Evolutionary conservation across 805 yeast genomes (phyloP).

Genomic region (Yueomyces sp.): DNA sequence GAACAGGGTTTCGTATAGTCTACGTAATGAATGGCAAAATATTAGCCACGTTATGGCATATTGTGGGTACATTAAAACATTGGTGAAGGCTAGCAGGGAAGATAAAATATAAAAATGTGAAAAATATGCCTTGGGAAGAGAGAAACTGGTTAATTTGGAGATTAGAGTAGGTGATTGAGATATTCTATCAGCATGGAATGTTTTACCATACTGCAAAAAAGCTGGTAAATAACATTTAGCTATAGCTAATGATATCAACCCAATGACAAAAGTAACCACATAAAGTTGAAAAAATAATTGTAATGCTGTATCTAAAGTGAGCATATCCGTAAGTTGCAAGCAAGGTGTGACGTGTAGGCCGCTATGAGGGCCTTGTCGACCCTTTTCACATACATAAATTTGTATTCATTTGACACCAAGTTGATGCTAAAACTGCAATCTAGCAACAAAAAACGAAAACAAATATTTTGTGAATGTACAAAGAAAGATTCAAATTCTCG

Average conservation of each 20-base stretch:
- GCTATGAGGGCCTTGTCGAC: too few relatives aligned
- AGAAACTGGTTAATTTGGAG: conserved; percentile 17
- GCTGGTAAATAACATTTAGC: conserved; percentile 24
- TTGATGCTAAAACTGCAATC: too few relatives aligned
- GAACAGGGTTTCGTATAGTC: conserved; percentile 40
- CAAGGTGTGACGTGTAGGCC: too few relatives aligned
- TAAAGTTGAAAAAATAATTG: not conserved
- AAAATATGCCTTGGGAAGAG: conserved; percentile 54
- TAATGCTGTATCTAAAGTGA: not conserved
- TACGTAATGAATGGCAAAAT: conserved; percentile 39
- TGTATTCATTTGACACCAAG: too few relatives aligned
- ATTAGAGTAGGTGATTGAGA: conserved; percentile 1
- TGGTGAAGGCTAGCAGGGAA: conserved; percentile 18
- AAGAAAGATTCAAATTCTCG: too few relatives aligned
- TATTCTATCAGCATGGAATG: conserved; percentile 11
- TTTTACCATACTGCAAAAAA: conserved; percentile 35
- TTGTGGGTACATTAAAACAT: conserved; percentile 4
- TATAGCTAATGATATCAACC: conserved; percentile 17
- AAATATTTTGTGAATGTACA: too few relatives aligned
- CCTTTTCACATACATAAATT: too few relatives aligned
- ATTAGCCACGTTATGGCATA: conserved; percentile 16
- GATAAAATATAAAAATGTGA: conserved; percentile 46
- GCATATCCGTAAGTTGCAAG: too few relatives aligned
- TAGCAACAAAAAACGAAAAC: too few relatives aligned
- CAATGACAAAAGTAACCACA: conserved; percentile 7